Evolutionary conservation across 768 basidiomycete species (phyloP), one percentile per base, ranked within the genome.

Genomic region (Lentinula guzmanii): DNA sequence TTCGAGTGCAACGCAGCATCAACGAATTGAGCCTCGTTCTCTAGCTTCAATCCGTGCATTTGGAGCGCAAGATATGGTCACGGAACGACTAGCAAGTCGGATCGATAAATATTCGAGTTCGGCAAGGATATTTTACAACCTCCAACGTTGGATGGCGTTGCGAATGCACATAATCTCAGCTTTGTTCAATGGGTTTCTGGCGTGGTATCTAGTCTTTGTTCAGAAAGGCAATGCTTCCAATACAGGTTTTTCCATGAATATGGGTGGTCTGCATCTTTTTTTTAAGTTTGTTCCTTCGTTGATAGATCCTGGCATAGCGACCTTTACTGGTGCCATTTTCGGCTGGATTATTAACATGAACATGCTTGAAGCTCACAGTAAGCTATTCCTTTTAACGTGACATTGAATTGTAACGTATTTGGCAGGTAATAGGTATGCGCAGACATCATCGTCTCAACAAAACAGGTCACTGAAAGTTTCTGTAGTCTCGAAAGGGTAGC

Each of bases 111-210:
- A 73, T 55, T 66, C 68, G 7, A 65, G 71, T 4, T 64, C 71
- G 4, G 65, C 71, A 1, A 64, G 71, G n/a, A 66, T 69, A 0
- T 75, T 74, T 71, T 77, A 79, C 55, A 75, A 75, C 61, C 63
- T 73, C 5, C 73, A 75, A 52, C 64, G 70, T 52, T 70, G 50
- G 62, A 67, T 64, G 31, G 48, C 66, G 37, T 68, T 79, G 55
- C 74, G 82, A 7, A 74, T 80, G 31, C 79, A 82, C 63, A 65
- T 73, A 35, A 68, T 82, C 9, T 80, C 79, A 4, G 76, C 72
- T 7, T 24, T 79, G 21, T 83, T 83, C 63, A 70, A 77, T 0
- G 66, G 75, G 1, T 61, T 66, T 7, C 68, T 83, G 3, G 79
- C 79, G 7, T 69, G 74, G 5, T 79, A 79, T 67, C 66, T 82